Base-by-base conservation (phyloP, 139 green algal species). In the Chlorella sp. region DNA sequence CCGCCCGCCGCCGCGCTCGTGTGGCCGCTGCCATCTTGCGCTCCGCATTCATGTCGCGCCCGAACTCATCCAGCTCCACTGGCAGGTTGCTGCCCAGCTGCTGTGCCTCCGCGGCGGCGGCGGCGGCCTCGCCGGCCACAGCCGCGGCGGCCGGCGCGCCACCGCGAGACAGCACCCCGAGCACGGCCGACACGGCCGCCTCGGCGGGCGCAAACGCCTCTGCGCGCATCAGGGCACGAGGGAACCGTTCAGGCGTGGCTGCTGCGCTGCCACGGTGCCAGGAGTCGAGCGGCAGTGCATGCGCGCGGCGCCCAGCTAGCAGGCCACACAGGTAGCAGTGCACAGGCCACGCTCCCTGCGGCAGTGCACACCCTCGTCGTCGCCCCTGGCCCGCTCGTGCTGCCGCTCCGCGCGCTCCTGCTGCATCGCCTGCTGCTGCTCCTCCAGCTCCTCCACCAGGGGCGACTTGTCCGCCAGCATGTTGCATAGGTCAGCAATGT, bases 1-100 rank as follows among this genome's bases (percentile, higher is more conserved):
- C 40, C 41, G 41, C 29, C 12, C 77, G 69, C 41, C 56, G 64
- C 59, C 73, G 35, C 19, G 73, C 63, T 21, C 45, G 51, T 77
- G 15, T 27, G 70, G 60, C 58, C 64, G 68, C 51, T 75, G n/a
- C 46, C 38, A 63, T 55, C 70, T 72, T 71, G 51, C 75, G 69
- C 75, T 87, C 69, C 61, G 94, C 63, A 50, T 94, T 94, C 31
- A 90, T 27, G 68, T 93, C 93, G 8, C 93, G 77, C 19, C 94
- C 94, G 87, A 96, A 97, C 87, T 98, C 94, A 79, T 98, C 94
- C 56, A 96, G 41, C 84, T 94, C 71, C 27, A 78, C 62, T 4
- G 77, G 77, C 38, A 84, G 55, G 42, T 81, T 56, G 19, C 25
- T 31, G 5, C 73, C 73, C 48, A 74, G 61, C 63, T 35, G 71